Conservation (phyloP, 1,139 yeast genomes). For the Geotrichum siamense region DNA sequence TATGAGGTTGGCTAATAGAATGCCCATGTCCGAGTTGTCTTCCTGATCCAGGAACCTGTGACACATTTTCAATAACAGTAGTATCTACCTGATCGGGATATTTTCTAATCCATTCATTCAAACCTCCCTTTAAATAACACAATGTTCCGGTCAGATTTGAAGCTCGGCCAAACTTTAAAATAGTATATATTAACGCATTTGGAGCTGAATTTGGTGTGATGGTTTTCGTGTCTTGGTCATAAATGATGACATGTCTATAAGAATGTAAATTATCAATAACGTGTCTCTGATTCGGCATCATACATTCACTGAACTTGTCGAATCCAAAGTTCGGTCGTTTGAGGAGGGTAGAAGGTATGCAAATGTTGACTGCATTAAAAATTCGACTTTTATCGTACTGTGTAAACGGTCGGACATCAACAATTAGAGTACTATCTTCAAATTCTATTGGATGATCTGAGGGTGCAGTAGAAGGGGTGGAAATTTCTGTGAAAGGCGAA, state of each 20-base stretch:
- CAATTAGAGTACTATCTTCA: conserved; percentile 26
- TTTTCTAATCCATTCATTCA: conserved; percentile 30
- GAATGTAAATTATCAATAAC: conserved; percentile 26
- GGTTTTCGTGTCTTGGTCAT: conserved; percentile 41
- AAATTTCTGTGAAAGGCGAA: neutral
- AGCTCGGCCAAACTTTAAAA: conserved; percentile 43
- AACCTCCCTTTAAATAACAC: conserved; percentile 33
- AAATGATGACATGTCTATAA: conserved; percentile 41
- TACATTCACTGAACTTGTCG: conserved; percentile 49
- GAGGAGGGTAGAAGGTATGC: conserved; percentile 70
- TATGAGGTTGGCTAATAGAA: conserved; percentile 15
- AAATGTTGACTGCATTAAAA: conserved; percentile 54
- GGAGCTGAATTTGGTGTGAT: conserved; percentile 35
- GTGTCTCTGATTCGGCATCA: conserved; percentile 37
- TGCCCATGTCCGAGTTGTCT: conserved; percentile 13
- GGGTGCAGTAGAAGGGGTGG: neutral
- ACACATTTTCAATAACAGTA: neutral
- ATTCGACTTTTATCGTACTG: conserved; percentile 51
- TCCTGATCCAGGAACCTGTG: neutral
- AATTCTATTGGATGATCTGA: neutral
- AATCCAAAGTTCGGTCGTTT: conserved; percentile 60
- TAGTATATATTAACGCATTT: conserved; percentile 32
- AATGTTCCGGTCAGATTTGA: conserved; percentile 26
- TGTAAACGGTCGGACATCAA: conserved; percentile 68
- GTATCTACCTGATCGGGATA: conserved; percentile 27